Percentiles rank a stretch among this genome's conserved stretches.
Conservation (phyloP, 805 yeast genomes). For the Saccharomycopsis schoenii region DNA sequence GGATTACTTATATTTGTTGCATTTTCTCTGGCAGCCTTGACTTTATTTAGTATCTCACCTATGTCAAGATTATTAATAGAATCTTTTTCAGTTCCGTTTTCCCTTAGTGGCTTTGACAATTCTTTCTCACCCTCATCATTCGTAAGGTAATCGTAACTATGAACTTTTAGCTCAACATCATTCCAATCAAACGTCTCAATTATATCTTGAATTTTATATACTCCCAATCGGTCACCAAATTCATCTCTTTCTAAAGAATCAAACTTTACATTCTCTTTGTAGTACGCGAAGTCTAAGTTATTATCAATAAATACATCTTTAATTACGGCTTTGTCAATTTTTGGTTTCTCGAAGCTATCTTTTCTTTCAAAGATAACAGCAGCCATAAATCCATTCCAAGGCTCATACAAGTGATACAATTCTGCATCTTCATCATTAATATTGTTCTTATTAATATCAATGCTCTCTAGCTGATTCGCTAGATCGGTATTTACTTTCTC, state of each 20-base stretch:
- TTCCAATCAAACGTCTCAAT: slow-evolving; percentile 17
- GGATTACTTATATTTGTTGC: slow-evolving; percentile 8
- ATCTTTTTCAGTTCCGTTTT: not conserved
- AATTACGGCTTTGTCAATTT: not conserved
- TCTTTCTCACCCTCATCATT: slow-evolving; percentile 23
- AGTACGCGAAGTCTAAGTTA: slow-evolving; percentile 11
- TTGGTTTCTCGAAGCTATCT: not conserved
- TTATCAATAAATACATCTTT: slow-evolving; percentile 16
- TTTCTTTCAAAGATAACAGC: slow-evolving; percentile 4
- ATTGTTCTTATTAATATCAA: slow-evolving; percentile 14
- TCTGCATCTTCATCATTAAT: slow-evolving; percentile 19
- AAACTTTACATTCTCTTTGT: not conserved
- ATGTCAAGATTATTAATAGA: slow-evolving; percentile 3
- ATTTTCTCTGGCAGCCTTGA: slow-evolving; percentile 14
- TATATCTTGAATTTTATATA: slow-evolving; percentile 12
- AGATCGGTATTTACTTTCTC: not conserved
- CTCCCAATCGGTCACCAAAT: slow-evolving; percentile 15
- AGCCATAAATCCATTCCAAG: slow-evolving; percentile 15
- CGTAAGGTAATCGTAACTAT: slow-evolving; percentile 1
- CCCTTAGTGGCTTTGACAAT: slow-evolving; percentile 20
- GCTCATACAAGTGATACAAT: slow-evolving; percentile 13
- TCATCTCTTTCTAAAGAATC: slow-evolving; percentile 4
- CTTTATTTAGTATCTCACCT: slow-evolving; percentile 6
- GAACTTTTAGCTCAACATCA: slow-evolving; percentile 6
- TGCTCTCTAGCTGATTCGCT: slow-evolving; percentile 8